A percentile compares a stretch with the other conserved stretches of the same genome.
Conservation (phyloP, 1,284 basidiomycete species). For the Puccinia triticina region DNA sequence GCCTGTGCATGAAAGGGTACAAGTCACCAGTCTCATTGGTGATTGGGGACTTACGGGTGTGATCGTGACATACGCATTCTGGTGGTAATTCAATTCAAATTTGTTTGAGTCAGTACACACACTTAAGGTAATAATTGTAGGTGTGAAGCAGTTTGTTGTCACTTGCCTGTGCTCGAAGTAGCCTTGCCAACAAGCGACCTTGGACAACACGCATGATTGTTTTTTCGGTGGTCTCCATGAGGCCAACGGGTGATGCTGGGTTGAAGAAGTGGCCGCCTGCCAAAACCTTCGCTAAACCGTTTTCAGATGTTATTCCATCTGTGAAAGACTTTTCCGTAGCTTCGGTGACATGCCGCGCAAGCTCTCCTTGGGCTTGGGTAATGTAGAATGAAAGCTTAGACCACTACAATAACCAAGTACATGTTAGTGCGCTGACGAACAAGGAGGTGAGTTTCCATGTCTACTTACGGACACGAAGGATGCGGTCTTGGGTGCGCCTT, state of each 20-base stretch:
- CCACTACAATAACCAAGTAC: conserved; percentile 23
- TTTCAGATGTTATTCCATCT: conserved; percentile 22
- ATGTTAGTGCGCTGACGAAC: background rate
- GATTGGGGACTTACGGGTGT: conserved; percentile 10
- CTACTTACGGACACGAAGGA: conserved; percentile 28
- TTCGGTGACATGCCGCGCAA: background rate
- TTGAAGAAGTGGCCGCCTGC: conserved; percentile 24
- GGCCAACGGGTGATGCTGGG: conserved; percentile 11
- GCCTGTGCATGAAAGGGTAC: background rate
- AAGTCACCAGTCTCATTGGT: background rate
- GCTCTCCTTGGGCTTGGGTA: conserved; percentile 33
- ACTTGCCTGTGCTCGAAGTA: conserved; percentile 42
- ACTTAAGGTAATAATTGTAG: background rate
- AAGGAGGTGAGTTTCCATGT: background rate
- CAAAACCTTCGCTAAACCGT: conserved; percentile 28
- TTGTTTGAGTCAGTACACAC: background rate
- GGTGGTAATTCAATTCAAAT: background rate
- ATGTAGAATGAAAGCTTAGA: conserved; percentile 42
- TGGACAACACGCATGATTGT: conserved; percentile 24
- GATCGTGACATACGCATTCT: conserved; percentile 42
- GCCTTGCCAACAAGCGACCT: conserved; percentile 32
- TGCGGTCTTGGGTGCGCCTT: conserved; percentile 31
- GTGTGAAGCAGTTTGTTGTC: background rate
- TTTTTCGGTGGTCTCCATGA: conserved; percentile 44
- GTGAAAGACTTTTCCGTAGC: conserved; percentile 15